Base-by-base conservation (phyloP, 768 basidiomycete genomes). In the Tremella fuciformis region DNA sequence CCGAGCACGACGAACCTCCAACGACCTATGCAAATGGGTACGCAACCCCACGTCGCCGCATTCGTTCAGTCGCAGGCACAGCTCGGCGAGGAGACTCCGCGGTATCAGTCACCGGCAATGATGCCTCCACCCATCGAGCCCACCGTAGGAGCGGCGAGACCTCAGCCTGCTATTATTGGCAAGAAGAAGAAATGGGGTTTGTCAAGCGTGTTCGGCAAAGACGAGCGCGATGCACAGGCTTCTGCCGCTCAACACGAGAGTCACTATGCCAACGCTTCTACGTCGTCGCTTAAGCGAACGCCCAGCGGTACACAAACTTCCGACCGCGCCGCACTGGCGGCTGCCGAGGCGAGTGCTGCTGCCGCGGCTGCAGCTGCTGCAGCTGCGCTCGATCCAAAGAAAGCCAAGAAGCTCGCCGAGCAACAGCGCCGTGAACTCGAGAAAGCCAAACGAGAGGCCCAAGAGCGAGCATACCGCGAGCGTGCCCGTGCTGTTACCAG, bases 401-500 rank as follows among this genome's bases (percentile, higher is more conserved):
- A 78, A 70, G 74, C 75, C 26, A 75, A 75, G 67, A 75, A 74
- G 63, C 70, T 75, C 48, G 77, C 75, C 2, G 75, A 78, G 60
- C 87, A 90, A 77, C 86, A 86, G 1, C 85, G 88, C 69, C 84
- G 87, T 39, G 90, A 93, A 76, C 88, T 88, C 18, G 89, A 92
- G 80, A 84, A 86, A 69, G 88, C 89, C 66, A 85, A 87, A 62
- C 88, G 90, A 63, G 85, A 85, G 56, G 81, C 88, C 62, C 84
- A 83, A 16, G 84, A 86, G 75, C 85, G 84, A 67, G 85, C 80
- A 71, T 85, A 89, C 61, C 84, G 85, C 67, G 92, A 96, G 69
- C 88, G 91, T 76, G 89, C 91, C 16, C 84, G 91, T 55, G 90
- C 89, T 44, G 91, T 94, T 77, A 88, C 93, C 85, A 84, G 86